Conservation (phyloP, 345 rosid genomes). For the Litchi chinensis region DNA sequence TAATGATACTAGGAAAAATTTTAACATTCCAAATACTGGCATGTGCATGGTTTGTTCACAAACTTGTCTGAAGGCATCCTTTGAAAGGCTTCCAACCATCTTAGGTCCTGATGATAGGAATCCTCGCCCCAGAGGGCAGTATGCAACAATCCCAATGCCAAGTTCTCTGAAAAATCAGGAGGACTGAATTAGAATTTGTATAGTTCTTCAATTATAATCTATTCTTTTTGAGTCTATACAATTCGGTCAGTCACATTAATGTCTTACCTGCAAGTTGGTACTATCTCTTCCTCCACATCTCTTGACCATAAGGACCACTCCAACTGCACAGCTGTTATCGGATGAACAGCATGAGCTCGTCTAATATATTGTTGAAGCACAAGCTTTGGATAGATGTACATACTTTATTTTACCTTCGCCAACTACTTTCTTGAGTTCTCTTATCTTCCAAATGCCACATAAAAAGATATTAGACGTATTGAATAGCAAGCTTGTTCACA, state of each 20-base stretch:
- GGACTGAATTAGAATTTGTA: neutral
- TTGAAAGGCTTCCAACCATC: too few relatives aligned
- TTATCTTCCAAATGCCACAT: slow-evolving; percentile 28
- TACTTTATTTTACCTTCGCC: slow-evolving; percentile 77
- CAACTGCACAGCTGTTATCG: slow-evolving; percentile 60
- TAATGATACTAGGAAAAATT: too few relatives aligned
- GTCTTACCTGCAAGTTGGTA: too few relatives aligned
- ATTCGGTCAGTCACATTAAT: too few relatives aligned
- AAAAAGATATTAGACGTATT: neutral
- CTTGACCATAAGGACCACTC: slow-evolving; percentile 85
- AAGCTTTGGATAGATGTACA: slow-evolving; percentile 68
- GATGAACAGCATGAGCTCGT: slow-evolving; percentile 79
- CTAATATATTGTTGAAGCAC: slow-evolving; percentile 75
- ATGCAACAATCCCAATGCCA: slow-evolving; percentile 73
- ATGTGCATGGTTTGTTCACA: too few relatives aligned
- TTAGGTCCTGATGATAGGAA: too few relatives aligned
- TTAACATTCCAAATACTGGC: neutral
- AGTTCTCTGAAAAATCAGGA: slow-evolving; percentile 48
- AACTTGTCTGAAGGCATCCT: too few relatives aligned
- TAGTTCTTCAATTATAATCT: too few relatives aligned
- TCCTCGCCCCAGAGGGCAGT: slow-evolving; percentile 44
- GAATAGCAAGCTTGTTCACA: neutral
- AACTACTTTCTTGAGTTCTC: slow-evolving; percentile 69
- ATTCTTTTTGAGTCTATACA: too few relatives aligned
- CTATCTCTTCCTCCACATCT: slow-evolving; percentile 27